A percentile compares a stretch with the other conserved stretches of the same genome.
Conservation (phyloP, 2,329 filamentous ascomycete species). For the Chaetomium strumarium region DNA sequence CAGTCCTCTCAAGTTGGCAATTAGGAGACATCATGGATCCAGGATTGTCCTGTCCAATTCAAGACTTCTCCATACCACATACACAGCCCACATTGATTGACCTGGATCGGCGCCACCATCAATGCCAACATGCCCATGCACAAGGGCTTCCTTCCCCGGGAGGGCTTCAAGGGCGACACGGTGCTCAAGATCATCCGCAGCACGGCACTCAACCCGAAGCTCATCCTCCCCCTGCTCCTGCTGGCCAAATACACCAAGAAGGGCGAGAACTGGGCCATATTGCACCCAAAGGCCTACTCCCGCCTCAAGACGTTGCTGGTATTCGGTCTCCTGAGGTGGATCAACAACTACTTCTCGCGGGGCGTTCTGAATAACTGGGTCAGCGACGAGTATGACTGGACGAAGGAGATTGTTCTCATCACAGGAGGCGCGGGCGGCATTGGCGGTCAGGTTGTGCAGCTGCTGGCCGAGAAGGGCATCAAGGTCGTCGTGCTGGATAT, state of each 20-base stretch:
- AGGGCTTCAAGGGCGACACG: constrained; percentile 57
- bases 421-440: constrained; percentile 73
- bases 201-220: constrained; percentile 58
- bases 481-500: constrained; percentile 69
- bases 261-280: constrained; percentile 48
- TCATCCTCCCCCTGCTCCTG: constrained; percentile 59
- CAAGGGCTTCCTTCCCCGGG: constrained; percentile 48
- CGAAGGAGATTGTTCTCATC: constrained; percentile 63
- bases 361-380: constrained; percentile 45
- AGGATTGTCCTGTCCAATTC: background rate
- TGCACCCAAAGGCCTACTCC: constrained; percentile 46
- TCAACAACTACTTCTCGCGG: constrained; percentile 47
- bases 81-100: too few species aligned
- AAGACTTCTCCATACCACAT: too few species aligned
- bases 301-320: constrained; percentile 49
- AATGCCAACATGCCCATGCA: constrained; percentile 39
- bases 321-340: constrained; percentile 43
- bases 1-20: background rate
- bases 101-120: too few species aligned
- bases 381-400: constrained; percentile 58
- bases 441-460: constrained; percentile 57
- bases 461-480: constrained; percentile 58
- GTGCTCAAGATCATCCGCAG: constrained; percentile 50
- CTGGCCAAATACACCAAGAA: constrained; percentile 57
- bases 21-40: background rate